Conservation (phyloP, 2,329 filamentous ascomycete genomes). For the Colletotrichum godetiae region DNA sequence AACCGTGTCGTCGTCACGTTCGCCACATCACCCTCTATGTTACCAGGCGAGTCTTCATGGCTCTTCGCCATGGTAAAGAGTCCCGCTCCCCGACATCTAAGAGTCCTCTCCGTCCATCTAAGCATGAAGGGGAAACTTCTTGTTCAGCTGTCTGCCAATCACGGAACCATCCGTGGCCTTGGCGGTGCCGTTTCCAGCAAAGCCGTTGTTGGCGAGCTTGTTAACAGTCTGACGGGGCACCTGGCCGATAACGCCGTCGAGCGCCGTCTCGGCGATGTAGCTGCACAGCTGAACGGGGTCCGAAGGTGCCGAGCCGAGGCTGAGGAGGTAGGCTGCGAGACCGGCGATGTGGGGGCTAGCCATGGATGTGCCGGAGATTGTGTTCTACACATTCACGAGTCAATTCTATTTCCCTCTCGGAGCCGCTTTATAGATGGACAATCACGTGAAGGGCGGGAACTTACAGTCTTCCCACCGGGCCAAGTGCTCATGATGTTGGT, state of each 20-base stretch:
- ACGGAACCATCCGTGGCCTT: conserved; percentile 11
- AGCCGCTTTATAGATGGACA: neutral
- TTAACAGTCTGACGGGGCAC: conserved; percentile 49
- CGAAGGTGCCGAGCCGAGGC: conserved; percentile 53
- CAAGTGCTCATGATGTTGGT: conserved; percentile 59
- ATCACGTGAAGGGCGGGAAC: conserved; percentile 25
- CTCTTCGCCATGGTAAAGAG: neutral
- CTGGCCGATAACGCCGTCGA: conserved; percentile 50
- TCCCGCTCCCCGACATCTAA: no score
- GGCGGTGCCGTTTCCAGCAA: conserved; percentile 26
- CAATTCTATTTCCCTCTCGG: neutral
- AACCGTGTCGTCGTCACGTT: neutral
- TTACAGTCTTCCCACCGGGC: conserved; percentile 52
- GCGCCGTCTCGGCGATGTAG: conserved; percentile 54
- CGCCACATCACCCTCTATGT: neutral
- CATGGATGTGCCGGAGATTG: conserved; percentile 38
- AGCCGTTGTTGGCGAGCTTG: conserved; percentile 48
- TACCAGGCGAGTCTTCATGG: neutral
- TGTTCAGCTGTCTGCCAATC: conserved; percentile 19
- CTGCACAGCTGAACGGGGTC: conserved; percentile 48
- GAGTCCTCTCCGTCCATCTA: neutral
- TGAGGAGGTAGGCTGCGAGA: conserved; percentile 48
- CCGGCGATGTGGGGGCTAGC: conserved; percentile 38
- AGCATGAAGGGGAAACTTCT: conserved; percentile 12
- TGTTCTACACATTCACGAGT: conserved; percentile 8